Base-by-base conservation (phyloP, 2,329 filamentous ascomycete species). In the Monosporascus sp. region DNA sequence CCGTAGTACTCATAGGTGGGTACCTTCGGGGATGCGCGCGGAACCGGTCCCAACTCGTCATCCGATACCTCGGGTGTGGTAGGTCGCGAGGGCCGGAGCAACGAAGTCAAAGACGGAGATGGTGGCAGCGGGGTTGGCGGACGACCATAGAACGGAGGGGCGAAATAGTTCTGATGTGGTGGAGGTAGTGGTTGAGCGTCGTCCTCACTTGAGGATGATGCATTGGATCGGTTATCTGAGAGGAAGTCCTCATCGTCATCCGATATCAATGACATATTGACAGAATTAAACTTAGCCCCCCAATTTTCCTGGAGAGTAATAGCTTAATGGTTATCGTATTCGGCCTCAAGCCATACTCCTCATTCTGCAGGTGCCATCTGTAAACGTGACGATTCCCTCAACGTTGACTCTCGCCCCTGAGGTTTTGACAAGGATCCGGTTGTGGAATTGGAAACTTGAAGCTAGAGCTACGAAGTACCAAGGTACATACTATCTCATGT, bases 1-100 rank as follows among this genome's bases (percentile, higher is more conserved):
- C 94, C 94, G 70, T 97, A 97, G 81, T 97, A 99, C 69, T 99
- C 94, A 74, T 99, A 97, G 0, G 94, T 99, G n/a, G 94, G 94
- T 2, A 99, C 92, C 68, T 94, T 91, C 2, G 94, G 94, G 51
- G 87, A 87, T 2, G 91, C 92, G 52, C 90, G 87, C 6, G 92
- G 90, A 18, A 96, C 83, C 2, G 81, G 86, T 62, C 85, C 79
- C 38, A 88, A 81, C 62, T 97, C 93, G 60, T 92, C 88, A 71
- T 96, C 92, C 0, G 90, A 95, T 39, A 86, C 89, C 66, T 97
- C 92, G 15, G 94, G 93, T 0, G 93, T 97, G 2, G 90, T 96
- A 1, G 92, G 93, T n/a, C 92, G 82, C 25, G 90, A 96, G 3
- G 90, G 90, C 1, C 92, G 88, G 7, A 97, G 82, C 20, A 99